Base-by-base conservation (phyloP, 805 yeast species). In the Ogataea dorogensis region DNA sequence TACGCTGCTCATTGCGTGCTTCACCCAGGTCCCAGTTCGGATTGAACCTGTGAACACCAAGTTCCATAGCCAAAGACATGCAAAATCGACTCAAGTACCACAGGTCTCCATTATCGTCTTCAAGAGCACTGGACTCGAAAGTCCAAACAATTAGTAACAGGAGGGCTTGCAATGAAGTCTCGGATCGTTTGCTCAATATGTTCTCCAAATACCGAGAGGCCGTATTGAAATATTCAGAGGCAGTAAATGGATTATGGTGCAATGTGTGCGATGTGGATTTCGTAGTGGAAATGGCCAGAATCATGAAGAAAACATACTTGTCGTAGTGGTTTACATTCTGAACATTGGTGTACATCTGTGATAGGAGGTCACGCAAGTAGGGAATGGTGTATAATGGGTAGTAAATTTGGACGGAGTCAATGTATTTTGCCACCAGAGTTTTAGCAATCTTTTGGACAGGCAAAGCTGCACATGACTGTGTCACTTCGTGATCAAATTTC, bases 41-140 rank as follows among this genome's bases (percentile, higher is more conserved):
- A 24, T 51, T 51, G 31, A 31, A 53, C 17, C 57, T 32, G 33
- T 53, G 57, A 7, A 48, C 47, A 8, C 57, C 57, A 26, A 53
- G 33, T 28, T 53, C 57, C 57, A 51, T 51, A 4, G 57, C 57
- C 5, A 53, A 33, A 3, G 57, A 51, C 54, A 53, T 49, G 19
- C 49, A 42, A 30, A 46, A 53, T 21, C 56, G 40, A 15, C 51
- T 41, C 31, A 53, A 25, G 28, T 51, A 49, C 57, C 57, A 53
- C 19, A 53, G 31, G 27, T 53, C 57, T 1, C 57, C 57, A 25
- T 46, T 46, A 33, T 51, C 55, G 29, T 53, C 56, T 17, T 44
- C 39, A 8, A 51, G 22, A 7, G 52, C 45, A 32, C 35, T 45
- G 1, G 54, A 42, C 29, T 47, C 44, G 5, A 46, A 33, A 36